Evolutionary conservation across 495 filamentous ascomycete species (phyloP), one percentile per base, ranked within the genome.

Genomic region (Neurospora discreta): DNA sequence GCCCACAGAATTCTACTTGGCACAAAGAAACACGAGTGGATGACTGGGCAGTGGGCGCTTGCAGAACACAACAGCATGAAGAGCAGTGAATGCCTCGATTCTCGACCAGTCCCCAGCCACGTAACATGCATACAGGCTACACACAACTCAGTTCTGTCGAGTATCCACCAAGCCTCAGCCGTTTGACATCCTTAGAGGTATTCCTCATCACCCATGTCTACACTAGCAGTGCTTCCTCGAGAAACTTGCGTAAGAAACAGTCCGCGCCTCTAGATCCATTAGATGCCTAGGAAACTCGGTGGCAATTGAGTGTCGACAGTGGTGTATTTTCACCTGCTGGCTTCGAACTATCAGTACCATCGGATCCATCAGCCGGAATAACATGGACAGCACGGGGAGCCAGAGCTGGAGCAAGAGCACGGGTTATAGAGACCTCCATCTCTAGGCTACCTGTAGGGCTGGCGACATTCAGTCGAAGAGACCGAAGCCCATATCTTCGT

Each of bases 401-500:
- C 2, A 40, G 39, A 15, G 39, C 9, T 9, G 8, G 39, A 39
- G 39, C 4, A 13, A 4, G 39, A n/a, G 18, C n/a, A 18, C 42
- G 6, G 16, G 42, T 7, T 5, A 7, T 18, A 42, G 39, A 11
- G 39, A 39, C 11, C 8, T 39, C 39, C 10, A 39, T 1, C 39
- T 39, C 39, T 39, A 36, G 33, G 33, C 33, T 36, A n/a, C n/a
- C n/a, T n/a, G n/a, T n/a, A n/a, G n/a, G n/a, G n/a, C n/a, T n/a
- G n/a, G n/a, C n/a, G n/a, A 39, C 70, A 80, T 74, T 89, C 92
- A 97, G 87, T 97, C 95, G 91, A 98, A 98, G 73, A 99, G 94
- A 91, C 95, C 96, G 88, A 98, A 97, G 80, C 96, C 96, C 95
- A 98, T 98, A 82, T 99, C 95, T 82, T 99, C 95, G 84, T 99